A percentile compares a stretch with the other conserved stretches of the same genome.
These are phyloP conservation scores for Zygoascus sp. DNA, from an alignment of 1,139 yeast species.

Conservation along the genomic window DNA sequence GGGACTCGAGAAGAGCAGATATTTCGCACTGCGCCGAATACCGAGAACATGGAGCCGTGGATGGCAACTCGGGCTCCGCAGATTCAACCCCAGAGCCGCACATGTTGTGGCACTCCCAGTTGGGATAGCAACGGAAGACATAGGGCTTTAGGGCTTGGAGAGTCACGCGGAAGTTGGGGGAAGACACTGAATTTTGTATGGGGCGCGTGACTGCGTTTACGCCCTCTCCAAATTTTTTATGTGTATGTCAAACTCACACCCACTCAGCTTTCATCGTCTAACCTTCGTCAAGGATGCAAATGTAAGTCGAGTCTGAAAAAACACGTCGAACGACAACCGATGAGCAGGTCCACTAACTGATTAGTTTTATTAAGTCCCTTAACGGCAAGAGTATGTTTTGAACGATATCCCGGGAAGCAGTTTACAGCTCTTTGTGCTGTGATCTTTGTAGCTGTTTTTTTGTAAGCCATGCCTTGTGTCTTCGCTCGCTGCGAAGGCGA, in stretches of 20 bases:
- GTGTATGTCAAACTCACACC: conserved; percentile 4
- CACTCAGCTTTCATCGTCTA: conserved; percentile 12
- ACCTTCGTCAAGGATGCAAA: conserved; percentile 22
- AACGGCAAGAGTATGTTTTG: conserved; percentile 30
- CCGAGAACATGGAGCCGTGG: conserved; percentile 4
- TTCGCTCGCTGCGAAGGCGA: no score
- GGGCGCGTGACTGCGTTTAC: conserved; percentile 6
- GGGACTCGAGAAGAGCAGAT: not conserved
- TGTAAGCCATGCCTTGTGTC: no score
- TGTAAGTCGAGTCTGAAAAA: conserved; percentile 18
- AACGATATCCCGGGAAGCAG: not conserved
- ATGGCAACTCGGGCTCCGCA: not conserved
- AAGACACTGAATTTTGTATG: not conserved
- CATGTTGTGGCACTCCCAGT: not conserved
- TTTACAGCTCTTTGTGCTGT: conserved; percentile 41
- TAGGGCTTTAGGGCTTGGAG: conserved; percentile 10
- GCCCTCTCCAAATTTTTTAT: not conserved
- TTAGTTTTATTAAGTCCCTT: conserved; percentile 30
- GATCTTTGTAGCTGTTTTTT: no score
- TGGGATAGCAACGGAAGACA: not conserved
- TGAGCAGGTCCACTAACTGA: not conserved
- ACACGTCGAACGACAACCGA: not conserved
- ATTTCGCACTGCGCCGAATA: conserved; percentile 1
- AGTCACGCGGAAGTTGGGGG: not conserved
- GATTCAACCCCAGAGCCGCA: not conserved